A percentile compares a stretch with the other conserved stretches of the same genome.
Conservation (phyloP, 345 rosid genomes). For the Carallia pectinifolia region DNA sequence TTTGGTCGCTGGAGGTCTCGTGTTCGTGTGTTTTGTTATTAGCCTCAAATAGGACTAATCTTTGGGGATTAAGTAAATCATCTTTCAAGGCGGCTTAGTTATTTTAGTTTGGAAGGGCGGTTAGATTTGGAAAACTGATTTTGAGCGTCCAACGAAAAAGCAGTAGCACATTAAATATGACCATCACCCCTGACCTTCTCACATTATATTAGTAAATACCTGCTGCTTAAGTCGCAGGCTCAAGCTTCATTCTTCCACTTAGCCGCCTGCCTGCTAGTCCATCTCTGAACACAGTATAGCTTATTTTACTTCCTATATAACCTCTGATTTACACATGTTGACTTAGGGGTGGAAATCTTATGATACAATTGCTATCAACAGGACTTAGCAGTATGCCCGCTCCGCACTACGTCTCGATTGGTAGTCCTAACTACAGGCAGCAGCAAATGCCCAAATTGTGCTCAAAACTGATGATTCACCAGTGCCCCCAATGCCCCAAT, state of each 20-base stretch:
- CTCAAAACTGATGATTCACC: too few species aligned
- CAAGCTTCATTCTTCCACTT: slow-evolving; percentile 2
- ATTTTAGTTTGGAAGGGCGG: slow-evolving; percentile 36
- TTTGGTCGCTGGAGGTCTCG: slow-evolving; percentile 16
- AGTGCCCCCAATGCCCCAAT: too few species aligned
- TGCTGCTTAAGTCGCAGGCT: neutral
- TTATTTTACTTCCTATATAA: neutral
- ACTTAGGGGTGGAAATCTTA: too few species aligned
- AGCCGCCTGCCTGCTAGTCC: neutral
- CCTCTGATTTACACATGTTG: too few species aligned
- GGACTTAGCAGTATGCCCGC: too few species aligned
- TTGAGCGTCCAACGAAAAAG: slow-evolving; percentile 35
- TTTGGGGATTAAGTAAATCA: slow-evolving; percentile 4
- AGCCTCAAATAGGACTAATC: slow-evolving; percentile 16
- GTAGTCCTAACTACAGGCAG: too few species aligned
- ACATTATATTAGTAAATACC: slow-evolving; percentile 6
- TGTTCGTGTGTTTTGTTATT: neutral
- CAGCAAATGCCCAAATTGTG: too few species aligned
- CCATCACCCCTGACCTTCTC: slow-evolving; percentile 34
- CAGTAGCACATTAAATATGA: slow-evolving; percentile 53
- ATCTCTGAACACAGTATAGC: neutral
- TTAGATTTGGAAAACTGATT: slow-evolving; percentile 20
- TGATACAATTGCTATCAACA: too few species aligned
- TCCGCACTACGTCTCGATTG: too few species aligned
- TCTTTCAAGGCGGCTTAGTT: slow-evolving; percentile 15